Conservation (phyloP, 495 filamentous ascomycete genomes). For the Neurospora sp. region DNA sequence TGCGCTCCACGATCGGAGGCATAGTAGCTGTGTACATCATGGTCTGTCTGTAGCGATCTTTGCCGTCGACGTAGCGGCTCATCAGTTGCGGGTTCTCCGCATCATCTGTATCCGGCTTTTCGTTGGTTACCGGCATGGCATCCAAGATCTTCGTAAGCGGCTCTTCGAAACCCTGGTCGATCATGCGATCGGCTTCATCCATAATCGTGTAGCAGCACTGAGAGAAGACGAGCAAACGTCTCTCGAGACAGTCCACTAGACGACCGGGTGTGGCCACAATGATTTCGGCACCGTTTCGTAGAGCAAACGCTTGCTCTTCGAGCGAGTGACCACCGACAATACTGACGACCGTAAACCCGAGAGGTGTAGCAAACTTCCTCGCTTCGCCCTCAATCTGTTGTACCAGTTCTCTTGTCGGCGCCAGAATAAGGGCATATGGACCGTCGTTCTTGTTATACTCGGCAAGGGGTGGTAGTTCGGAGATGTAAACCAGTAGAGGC, state of each 20-base stretch:
- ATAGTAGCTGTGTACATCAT: constrained; percentile 99
- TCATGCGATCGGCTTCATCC: constrained; percentile 99
- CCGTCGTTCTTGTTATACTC: constrained; percentile 91
- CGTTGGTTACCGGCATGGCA: constrained; percentile 87
- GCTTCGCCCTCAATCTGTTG: constrained; percentile 97
- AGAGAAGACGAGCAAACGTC: constrained; percentile 78
- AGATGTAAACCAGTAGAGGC: constrained; percentile 93
- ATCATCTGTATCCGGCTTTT: constrained; percentile 93
- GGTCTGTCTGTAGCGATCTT: constrained; percentile 88
- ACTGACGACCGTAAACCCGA: constrained; percentile 92
- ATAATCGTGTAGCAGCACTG: constrained; percentile 97
- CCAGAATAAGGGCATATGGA: constrained; percentile 91
- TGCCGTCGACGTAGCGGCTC: constrained; percentile 70
- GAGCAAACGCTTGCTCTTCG: constrained; percentile 86
- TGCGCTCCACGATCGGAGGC: constrained; percentile 87
- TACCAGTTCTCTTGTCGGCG: constrained; percentile 95
- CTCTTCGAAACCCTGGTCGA: constrained; percentile 96
- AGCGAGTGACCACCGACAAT: constrained; percentile 95
- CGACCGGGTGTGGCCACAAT: constrained; percentile 97
- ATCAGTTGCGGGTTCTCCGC: constrained; percentile 81
- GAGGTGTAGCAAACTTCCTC: constrained; percentile 80
- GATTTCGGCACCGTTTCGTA: constrained; percentile 95
- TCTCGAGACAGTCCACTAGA: constrained; percentile 93
- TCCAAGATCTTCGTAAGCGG: constrained; percentile 97
- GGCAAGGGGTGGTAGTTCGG: constrained; percentile 74